A percentile compares a stretch with the other conserved stretches of the same genome.
Conservation (phyloP, 116 monocot species). For the Cymodocea nodosa region DNA sequence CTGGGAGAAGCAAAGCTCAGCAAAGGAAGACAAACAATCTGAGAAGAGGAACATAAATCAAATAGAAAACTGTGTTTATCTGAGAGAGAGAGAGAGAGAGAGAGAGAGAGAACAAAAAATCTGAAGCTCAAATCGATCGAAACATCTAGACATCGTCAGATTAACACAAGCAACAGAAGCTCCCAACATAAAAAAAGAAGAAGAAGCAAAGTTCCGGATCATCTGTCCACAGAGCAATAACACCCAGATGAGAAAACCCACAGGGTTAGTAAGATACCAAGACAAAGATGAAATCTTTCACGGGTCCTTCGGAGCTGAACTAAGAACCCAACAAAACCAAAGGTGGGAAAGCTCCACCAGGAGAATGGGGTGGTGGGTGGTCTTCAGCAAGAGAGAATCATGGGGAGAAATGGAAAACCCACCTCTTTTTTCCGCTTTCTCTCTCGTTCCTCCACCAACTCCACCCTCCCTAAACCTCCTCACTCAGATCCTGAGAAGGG, state of each 20-base stretch:
- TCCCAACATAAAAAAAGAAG: too few relatives aligned
- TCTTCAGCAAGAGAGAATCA: not conserved
- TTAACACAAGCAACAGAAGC: too few relatives aligned
- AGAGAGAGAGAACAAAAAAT: too few relatives aligned
- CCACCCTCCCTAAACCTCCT: conserved; percentile 7
- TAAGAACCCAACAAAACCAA: not conserved
- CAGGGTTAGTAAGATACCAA: not conserved
- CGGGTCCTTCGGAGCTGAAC: not conserved
- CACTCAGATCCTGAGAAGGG: conserved; percentile 7
- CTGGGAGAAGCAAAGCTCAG: not conserved
- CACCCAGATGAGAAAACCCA: not conserved
- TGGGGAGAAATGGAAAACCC: conserved; percentile 7
- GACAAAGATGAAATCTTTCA: not conserved
- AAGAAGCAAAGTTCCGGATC: not conserved
- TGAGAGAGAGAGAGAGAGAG: too few relatives aligned
- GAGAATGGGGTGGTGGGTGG: not conserved
- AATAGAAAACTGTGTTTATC: too few relatives aligned
- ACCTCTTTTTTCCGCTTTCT: conserved; percentile 16
- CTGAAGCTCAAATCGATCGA: too few relatives aligned
- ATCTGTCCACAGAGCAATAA: not conserved
- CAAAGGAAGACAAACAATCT: too few relatives aligned
- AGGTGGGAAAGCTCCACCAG: too few relatives aligned
- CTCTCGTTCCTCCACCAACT: conserved; percentile 3
- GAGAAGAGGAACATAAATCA: not conserved
- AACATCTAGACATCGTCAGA: too few relatives aligned